These are phyloP conservation scores for Physcomitrellopsis africana DNA, from an alignment of 225 moss, liverwort and hornwort genomes.

Conservation along the genomic window DNA sequence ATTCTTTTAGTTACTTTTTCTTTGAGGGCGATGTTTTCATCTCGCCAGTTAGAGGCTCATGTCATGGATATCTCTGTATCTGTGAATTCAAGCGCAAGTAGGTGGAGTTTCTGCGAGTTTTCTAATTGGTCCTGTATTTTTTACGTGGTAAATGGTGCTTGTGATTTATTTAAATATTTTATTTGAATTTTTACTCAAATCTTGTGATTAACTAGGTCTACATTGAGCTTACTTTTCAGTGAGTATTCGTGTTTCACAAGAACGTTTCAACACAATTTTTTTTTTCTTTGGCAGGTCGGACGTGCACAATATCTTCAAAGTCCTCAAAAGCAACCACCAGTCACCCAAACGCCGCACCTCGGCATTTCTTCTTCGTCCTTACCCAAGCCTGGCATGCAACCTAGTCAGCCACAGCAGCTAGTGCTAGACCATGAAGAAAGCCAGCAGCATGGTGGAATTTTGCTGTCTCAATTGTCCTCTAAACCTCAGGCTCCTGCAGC, in stretches of 20 bases:
- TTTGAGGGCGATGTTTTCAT: slow-evolving; percentile 22
- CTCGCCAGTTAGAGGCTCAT: slow-evolving; percentile 13
- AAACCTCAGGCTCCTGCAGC: slow-evolving; percentile 38
- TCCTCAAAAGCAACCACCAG: slow-evolving; percentile 53
- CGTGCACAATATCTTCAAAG: slow-evolving; percentile 50
- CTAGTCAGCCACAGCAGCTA: slow-evolving; percentile 51
- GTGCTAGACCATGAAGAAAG: slow-evolving; percentile 39
- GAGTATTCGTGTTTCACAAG: background rate
- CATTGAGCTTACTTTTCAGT: background rate
- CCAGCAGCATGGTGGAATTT: slow-evolving; percentile 37
- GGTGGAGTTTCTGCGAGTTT: slow-evolving; percentile 18
- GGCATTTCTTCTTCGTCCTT: slow-evolving; percentile 47
- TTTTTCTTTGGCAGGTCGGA: slow-evolving; percentile 42
- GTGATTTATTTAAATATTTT: background rate
- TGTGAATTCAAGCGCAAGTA: slow-evolving; percentile 22
- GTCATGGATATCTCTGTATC: slow-evolving; percentile 8
- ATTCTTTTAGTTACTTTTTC: background rate
- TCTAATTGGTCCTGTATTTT: slow-evolving; percentile 1
- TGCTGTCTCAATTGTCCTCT: slow-evolving; percentile 44
- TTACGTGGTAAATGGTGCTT: background rate
- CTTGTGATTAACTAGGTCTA: slow-evolving; percentile 13
- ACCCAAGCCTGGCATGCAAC: slow-evolving; percentile 32
- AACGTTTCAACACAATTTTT: background rate
- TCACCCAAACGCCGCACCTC: slow-evolving; percentile 47
- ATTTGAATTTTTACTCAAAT: background rate